These are phyloP conservation scores for Vitis hybrid DNA, from an alignment of 177 flowering plant species.

Conservation along the genomic window DNA sequence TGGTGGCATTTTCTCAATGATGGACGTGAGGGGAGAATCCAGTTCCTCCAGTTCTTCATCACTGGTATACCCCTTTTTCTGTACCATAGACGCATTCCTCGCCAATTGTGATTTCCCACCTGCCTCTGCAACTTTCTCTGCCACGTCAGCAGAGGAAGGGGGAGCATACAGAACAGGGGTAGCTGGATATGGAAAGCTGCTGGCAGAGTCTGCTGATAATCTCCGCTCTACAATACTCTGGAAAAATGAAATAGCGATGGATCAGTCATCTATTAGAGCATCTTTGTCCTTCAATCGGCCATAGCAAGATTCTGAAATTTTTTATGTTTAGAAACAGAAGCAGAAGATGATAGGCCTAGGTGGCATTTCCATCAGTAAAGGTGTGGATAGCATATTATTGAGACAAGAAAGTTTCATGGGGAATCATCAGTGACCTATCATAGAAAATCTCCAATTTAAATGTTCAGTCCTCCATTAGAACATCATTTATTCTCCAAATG, in stretches of 20 bases:
- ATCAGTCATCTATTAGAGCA: neutral
- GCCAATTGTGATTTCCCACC: constrained; percentile 46
- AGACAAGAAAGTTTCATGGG: too few relatives aligned
- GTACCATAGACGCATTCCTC: constrained; percentile 64
- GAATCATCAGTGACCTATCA: too few relatives aligned
- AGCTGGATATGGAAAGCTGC: constrained; percentile 75
- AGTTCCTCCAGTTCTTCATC: constrained; percentile 94
- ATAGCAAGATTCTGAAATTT: too few relatives aligned
- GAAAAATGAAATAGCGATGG: constrained; percentile 1
- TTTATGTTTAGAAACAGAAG: too few relatives aligned
- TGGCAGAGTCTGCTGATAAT: constrained; percentile 49
- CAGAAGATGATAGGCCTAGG: too few relatives aligned
- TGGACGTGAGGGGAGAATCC: constrained; percentile 59
- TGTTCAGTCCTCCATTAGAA: too few relatives aligned
- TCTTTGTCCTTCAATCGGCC: too few relatives aligned
- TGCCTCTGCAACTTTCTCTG: constrained; percentile 72
- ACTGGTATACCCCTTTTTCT: constrained; percentile 88
- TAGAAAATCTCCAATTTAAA: too few relatives aligned
- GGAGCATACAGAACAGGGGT: constrained; percentile 62
- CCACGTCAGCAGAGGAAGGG: constrained; percentile 58
- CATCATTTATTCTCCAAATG: too few relatives aligned
- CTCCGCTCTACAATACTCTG: constrained; percentile 66
- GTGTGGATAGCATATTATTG: too few relatives aligned
- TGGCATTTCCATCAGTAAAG: neutral
- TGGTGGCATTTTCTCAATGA: constrained; percentile 48